Base-by-base conservation (phyloP, 75 land plant species). In the Picea sitchensis region DNA sequence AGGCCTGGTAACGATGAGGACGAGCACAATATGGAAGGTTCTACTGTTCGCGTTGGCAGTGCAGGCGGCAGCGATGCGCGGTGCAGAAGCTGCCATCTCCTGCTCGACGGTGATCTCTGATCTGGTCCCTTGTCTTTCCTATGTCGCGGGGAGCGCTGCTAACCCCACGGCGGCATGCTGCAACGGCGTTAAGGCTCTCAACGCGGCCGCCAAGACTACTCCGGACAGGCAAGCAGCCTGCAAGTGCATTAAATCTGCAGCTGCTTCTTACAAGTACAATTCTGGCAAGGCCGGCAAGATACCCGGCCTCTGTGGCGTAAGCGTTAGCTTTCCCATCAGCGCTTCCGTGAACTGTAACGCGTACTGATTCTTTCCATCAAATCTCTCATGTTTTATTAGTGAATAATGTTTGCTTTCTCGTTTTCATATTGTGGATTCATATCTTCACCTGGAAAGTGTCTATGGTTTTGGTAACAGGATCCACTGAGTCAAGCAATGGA, bases 111-210 rank as follows among this genome's bases (percentile, higher is more conserved):
- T 84, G 75, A 2, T 38, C 17, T 30, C 47, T 15, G 6, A 32
- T 34, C 31, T 84, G 76, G 14, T 20, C 0, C 64, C 76, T 4
- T 87, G 88, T 79, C 54, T 83, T 0, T 7, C 69, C 2, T 88
- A 79, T 76, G 69, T 79, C 15, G 14, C 15, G 36, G 78, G 81
- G 56, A 61, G 13, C 36, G 75, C 84, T 5, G 77, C 60, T 0
- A 21, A 58, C 51, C 75, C 69, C 26, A 36, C 83, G 0, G n/a
- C 73, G 2, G 34, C 57, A 0, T 89, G 91, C 77, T 89, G 91
- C 80, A 26, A 44, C 32, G 91, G 88, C 1, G 76, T 89, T 1
- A 80, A 56, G 73, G 38, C 41, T 47, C 84, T 89, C n/a, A 68
- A 75, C 78, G 7, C 15, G 13, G 74, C 65, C 7, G 84, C 83